Conservation (phyloP, 164 flowering plant genomes). For the Liriodendron chinense region DNA sequence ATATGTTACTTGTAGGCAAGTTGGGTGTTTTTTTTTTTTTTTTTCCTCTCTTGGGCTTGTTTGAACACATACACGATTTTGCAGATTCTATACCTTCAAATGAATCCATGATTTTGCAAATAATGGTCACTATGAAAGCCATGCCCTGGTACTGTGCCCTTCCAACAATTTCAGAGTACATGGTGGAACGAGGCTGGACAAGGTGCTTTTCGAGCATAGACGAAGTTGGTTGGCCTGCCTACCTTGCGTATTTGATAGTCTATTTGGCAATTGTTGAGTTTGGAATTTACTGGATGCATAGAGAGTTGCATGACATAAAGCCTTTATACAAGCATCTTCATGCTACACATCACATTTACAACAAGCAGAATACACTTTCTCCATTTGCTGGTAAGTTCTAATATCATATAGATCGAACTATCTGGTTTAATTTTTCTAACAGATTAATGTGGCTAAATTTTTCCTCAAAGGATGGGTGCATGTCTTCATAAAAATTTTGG, state of each 20-base stretch:
- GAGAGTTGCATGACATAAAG: slow-evolving; percentile 93
- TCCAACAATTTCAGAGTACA: slow-evolving; percentile 78
- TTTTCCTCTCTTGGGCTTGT: too few relatives aligned
- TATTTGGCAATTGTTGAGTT: slow-evolving; percentile 85
- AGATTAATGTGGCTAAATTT: not conserved
- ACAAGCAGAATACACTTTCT: slow-evolving; percentile 93
- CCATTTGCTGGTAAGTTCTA: slow-evolving; percentile 80
- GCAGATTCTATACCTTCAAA: slow-evolving; percentile 84
- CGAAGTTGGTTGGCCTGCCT: slow-evolving; percentile 64
- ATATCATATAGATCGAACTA: not conserved
- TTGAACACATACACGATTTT: slow-evolving; percentile 4
- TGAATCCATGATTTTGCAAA: slow-evolving; percentile 79
- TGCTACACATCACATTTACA: slow-evolving; percentile 95
- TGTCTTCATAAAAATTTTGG: not conserved
- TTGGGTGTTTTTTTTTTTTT: too few relatives aligned
- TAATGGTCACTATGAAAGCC: slow-evolving; percentile 85
- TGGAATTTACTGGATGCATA: slow-evolving; percentile 93
- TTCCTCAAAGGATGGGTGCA: not conserved
- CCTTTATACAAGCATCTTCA: slow-evolving; percentile 92
- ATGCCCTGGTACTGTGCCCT: slow-evolving; percentile 85
- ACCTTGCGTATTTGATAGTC: slow-evolving; percentile 33
- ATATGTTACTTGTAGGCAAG: too few relatives aligned
- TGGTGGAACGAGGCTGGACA: slow-evolving; percentile 92
- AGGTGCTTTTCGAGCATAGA: slow-evolving; percentile 62
- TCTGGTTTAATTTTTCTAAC: not conserved